Evolutionary conservation across 805 yeast genomes (phyloP).

Genomic region (Zygosaccharomyces siamensis): DNA sequence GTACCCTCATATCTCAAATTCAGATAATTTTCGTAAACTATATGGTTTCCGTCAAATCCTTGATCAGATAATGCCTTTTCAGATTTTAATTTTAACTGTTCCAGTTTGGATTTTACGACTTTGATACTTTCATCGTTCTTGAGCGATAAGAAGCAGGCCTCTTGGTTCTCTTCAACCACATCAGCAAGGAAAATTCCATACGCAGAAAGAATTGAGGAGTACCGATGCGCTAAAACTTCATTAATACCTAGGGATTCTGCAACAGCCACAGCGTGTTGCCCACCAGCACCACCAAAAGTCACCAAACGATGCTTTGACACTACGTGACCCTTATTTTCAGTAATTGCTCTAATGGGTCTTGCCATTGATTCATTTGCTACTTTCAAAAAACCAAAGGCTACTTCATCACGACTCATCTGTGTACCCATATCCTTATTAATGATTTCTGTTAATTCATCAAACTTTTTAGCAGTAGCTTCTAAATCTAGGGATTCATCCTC

Average conservation of each 20-base stretch:
- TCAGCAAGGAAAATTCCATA: constrained; percentile 87
- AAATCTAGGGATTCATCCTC: constrained; percentile 66
- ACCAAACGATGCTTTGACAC: constrained; percentile 65
- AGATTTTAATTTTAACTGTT: constrained; percentile 42
- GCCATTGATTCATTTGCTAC: constrained; percentile 90
- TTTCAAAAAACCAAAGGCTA: constrained; percentile 74
- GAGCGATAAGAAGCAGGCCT: constrained; percentile 54
- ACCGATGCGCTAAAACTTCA: constrained; percentile 68
- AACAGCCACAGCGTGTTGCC: constrained; percentile 79
- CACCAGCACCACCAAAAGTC: constrained; percentile 92
- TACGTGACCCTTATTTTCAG: constrained; percentile 78
- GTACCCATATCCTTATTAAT: constrained; percentile 47
- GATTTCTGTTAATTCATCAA: constrained; percentile 46
- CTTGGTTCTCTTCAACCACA: constrained; percentile 74
- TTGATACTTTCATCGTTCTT: constrained; percentile 27
- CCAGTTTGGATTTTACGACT: constrained; percentile 43
- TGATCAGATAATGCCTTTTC: constrained; percentile 42
- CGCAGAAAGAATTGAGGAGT: constrained; percentile 80
- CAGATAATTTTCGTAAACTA: constrained; percentile 57
- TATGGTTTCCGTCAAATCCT: constrained; percentile 45
- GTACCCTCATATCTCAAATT: constrained; percentile 84
- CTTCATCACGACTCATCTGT: constrained; percentile 52
- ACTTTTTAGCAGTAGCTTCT: constrained; percentile 46
- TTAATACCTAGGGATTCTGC: constrained; percentile 67
- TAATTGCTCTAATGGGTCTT: constrained; percentile 78